Percentiles rank a stretch among this genome's conserved stretches.
Evolutionary conservation across 257 asterid genomes (phyloP).

Genomic region (Fraxinus quadrangulata): DNA sequence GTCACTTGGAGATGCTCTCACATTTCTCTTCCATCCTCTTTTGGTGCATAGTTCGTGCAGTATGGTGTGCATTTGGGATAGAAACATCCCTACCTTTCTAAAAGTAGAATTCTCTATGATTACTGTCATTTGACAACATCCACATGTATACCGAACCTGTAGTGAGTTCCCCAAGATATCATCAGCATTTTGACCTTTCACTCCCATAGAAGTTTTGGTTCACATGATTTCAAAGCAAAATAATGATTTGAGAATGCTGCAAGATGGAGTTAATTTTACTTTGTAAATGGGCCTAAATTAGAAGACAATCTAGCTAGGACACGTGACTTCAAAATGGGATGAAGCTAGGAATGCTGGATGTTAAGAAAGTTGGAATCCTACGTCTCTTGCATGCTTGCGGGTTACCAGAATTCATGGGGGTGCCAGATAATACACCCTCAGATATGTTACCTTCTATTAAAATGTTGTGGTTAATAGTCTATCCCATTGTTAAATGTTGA

Average conservation of each 20-base stretch:
- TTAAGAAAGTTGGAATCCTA: background rate
- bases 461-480: background rate
- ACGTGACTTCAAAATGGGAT: background rate
- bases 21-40: slow-evolving; percentile 13
- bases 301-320: background rate
- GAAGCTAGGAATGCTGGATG: background rate
- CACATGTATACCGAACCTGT: background rate
- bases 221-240: background rate
- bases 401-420: background rate
- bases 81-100: slow-evolving; percentile 10
- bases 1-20: too few species aligned
- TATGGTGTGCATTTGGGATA: slow-evolving; percentile 16
- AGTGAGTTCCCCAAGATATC: background rate
- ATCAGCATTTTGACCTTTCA: background rate
- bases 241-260: background rate
- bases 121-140: background rate
- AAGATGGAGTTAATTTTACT: background rate
- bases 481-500: background rate
- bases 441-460: background rate
- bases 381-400: background rate
- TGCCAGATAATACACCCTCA: background rate
- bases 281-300: background rate
- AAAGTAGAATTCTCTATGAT: background rate
- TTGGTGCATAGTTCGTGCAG: slow-evolving; percentile 6
- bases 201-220: background rate